Conservation (phyloP, 1,139 yeast species). For the Saccharomyces hybrid region DNA sequence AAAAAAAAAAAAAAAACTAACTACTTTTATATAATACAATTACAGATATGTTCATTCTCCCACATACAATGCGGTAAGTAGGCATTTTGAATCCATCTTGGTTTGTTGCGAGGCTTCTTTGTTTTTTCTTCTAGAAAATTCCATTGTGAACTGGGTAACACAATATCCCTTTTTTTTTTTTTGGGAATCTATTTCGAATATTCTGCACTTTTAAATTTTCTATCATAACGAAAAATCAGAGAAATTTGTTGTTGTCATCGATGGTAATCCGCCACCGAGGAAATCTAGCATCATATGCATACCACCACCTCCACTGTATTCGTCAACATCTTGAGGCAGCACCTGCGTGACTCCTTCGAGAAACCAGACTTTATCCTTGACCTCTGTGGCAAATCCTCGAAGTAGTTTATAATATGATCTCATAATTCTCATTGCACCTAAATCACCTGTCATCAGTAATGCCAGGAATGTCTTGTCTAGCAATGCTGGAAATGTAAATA, state of each 20-base stretch:
- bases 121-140: slow-evolving; percentile 6
- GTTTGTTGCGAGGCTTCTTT: not conserved
- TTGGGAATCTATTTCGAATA: not conserved
- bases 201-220: not conserved
- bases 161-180: not conserved
- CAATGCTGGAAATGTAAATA: slow-evolving; percentile 90
- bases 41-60: not conserved
- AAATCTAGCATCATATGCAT: slow-evolving; percentile 88
- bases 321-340: slow-evolving; percentile 76
- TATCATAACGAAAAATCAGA: slow-evolving; percentile 25
- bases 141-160: slow-evolving; percentile 1
- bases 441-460: slow-evolving; percentile 73
- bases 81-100: not conserved
- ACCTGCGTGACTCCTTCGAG: slow-evolving; percentile 86
- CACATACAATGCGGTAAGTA: not conserved
- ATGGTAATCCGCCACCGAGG: slow-evolving; percentile 69
- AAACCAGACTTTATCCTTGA: slow-evolving; percentile 90
- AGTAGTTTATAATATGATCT: slow-evolving; percentile 77
- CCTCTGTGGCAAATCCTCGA: slow-evolving; percentile 73
- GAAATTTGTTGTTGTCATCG: slow-evolving; percentile 41
- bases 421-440: slow-evolving; percentile 83
- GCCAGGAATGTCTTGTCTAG: slow-evolving; percentile 72
- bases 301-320: slow-evolving; percentile 80
- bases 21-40: not conserved
- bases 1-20: too few species aligned